phyloP scores from a whole-genome alignment of 768 basidiomycete genomes.

The Lepiota venenata region DNA sequence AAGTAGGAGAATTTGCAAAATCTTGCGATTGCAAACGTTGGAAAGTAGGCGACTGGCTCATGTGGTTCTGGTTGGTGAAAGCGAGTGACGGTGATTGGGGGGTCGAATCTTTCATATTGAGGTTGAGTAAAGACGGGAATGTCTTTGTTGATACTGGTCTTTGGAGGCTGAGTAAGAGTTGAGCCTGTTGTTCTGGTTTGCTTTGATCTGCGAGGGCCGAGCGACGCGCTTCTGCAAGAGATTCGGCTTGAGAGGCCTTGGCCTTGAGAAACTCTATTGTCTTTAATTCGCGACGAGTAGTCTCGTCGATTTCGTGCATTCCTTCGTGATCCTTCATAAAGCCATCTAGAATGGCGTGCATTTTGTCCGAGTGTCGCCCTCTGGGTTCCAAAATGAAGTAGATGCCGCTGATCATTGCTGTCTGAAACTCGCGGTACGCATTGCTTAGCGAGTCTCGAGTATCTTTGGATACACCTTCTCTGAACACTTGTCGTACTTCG shows the following conservation, averaged over 20 bases:
- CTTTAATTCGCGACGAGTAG: conserved; percentile 76
- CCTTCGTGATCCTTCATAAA: conserved; percentile 70
- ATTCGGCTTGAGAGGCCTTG: conserved; percentile 56
- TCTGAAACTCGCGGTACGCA: conserved; percentile 85
- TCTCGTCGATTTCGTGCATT: conserved; percentile 73
- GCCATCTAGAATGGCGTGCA: conserved; percentile 77
- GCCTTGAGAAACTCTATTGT: conserved; percentile 80
- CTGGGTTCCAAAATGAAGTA: conserved; percentile 79
- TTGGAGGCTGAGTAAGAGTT: conserved; percentile 47
- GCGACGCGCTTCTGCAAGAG: conserved; percentile 27
- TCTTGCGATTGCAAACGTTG: conserved; percentile 62
- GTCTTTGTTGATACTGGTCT: conserved; percentile 30
- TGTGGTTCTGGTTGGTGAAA: conserved; percentile 21
- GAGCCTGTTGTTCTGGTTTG: conserved; percentile 44
- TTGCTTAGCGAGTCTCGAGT: conserved; percentile 71
- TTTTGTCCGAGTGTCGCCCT: conserved; percentile 61
- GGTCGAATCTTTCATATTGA: conserved; percentile 17
- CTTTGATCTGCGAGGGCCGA: conserved; percentile 23
- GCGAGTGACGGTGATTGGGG: conserved; percentile 28
- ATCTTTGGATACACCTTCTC: conserved; percentile 57
- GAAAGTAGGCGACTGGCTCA: conserved; percentile 50
- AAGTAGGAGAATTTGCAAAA: conserved; percentile 53
- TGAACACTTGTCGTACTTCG: conserved; percentile 68
- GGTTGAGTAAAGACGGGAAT: conserved; percentile 24
- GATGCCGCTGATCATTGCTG: conserved; percentile 87